phyloP scores from a whole-genome alignment of 2,329 filamentous ascomycete genomes.

The Monascus ruber region DNA sequence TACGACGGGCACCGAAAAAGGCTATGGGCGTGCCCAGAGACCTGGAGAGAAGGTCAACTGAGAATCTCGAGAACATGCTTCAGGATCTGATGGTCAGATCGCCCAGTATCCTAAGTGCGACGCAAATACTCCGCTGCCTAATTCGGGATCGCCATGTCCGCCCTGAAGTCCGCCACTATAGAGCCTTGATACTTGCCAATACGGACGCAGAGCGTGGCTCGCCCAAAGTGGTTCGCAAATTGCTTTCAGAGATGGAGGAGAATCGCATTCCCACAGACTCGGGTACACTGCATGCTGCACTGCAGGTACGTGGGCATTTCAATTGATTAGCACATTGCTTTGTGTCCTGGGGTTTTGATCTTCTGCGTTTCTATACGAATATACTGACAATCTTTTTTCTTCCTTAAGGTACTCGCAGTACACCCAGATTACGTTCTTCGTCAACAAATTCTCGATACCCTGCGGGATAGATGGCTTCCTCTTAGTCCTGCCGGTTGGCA shows the following conservation, averaged over 20 bases:
- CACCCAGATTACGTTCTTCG: slow-evolving; percentile 79
- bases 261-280: slow-evolving; percentile 52
- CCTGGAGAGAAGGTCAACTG: slow-evolving; percentile 9
- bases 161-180: slow-evolving; percentile 44
- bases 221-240: slow-evolving; percentile 46
- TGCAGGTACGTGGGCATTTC: slow-evolving; percentile 43
- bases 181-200: slow-evolving; percentile 64
- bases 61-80: slow-evolving; percentile 18
- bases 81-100: slow-evolving; percentile 12
- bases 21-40: slow-evolving; percentile 8
- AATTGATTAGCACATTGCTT: not conserved
- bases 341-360: not conserved
- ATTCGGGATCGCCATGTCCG: slow-evolving; percentile 25
- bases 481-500: slow-evolving; percentile 52
- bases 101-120: slow-evolving; percentile 16
- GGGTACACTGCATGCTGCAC: slow-evolving; percentile 57
- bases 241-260: slow-evolving; percentile 63
- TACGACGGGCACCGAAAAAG: not conserved
- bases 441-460: slow-evolving; percentile 54
- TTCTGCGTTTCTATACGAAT: too few species aligned
- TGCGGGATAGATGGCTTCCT: slow-evolving; percentile 56
- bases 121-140: slow-evolving; percentile 25
- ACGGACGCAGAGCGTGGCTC: slow-evolving; percentile 53
- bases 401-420: slow-evolving; percentile 53
- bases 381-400: too few species aligned